phyloP scores from a whole-genome alignment of 495 filamentous ascomycete species.

The Hypomontagnella monticulosa region DNA sequence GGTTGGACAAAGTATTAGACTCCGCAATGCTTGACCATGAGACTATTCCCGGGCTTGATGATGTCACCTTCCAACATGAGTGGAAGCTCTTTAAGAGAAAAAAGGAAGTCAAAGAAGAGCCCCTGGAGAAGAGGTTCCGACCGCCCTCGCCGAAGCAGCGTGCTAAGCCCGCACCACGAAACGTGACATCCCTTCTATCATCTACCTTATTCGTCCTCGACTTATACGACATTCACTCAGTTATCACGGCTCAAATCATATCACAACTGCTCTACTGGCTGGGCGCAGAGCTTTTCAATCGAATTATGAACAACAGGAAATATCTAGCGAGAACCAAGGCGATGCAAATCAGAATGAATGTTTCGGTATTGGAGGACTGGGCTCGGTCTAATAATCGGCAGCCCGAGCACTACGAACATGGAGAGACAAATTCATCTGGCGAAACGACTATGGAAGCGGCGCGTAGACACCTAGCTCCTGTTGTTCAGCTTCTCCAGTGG shows the following conservation, averaged over 20 bases:
- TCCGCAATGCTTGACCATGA: constrained; percentile 96
- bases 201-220: constrained; percentile 98
- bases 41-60: constrained; percentile 96
- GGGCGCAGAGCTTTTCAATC: constrained; percentile 95
- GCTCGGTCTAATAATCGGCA: constrained; percentile 90
- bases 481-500: constrained; percentile 97
- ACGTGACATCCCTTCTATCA: constrained; percentile 95
- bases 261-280: constrained; percentile 97
- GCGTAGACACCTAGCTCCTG: constrained; percentile 82
- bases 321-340: constrained; percentile 97
- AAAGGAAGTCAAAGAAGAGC: constrained; percentile 84
- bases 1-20: constrained; percentile 96
- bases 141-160: constrained; percentile 95
- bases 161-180: constrained; percentile 90
- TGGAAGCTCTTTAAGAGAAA: constrained; percentile 97
- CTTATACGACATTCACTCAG: constrained; percentile 97
- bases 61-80: constrained; percentile 95
- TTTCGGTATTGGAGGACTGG: constrained; percentile 96
- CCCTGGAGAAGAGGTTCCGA: constrained; percentile 89
- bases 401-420: constrained; percentile 95
- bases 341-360: constrained; percentile 99
- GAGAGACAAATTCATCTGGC: constrained; percentile 84
- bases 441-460: constrained; percentile 86
- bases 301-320: constrained; percentile 93
- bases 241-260: constrained; percentile 91